Percentiles rank a stretch among this genome's conserved stretches.
Evolutionary conservation across 2,329 filamentous ascomycete species (phyloP).

Genomic region (Venturia pyrina): DNA sequence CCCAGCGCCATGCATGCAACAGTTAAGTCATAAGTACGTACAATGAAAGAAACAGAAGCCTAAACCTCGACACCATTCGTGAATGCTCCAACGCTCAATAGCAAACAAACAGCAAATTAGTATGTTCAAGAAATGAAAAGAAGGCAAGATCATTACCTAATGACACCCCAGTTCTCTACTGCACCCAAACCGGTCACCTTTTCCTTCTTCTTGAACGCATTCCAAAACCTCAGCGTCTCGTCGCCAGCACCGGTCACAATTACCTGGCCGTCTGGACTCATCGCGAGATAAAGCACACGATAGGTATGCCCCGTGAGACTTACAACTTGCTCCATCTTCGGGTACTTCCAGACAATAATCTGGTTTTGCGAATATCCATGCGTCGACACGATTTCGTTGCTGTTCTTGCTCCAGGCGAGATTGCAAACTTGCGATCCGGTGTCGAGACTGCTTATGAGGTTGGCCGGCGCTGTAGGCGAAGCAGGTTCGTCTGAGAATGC

Average conservation of each 20-base stretch:
- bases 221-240: conserved; percentile 94
- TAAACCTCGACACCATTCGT: background rate
- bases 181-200: background rate
- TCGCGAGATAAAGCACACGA: conserved; percentile 88
- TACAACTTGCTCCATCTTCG: conserved; percentile 92
- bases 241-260: conserved; percentile 95
- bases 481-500: conserved; percentile 19
- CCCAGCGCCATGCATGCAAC: background rate
- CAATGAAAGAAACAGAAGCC: background rate
- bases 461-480: conserved; percentile 27
- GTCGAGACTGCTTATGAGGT: conserved; percentile 68
- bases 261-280: conserved; percentile 90
- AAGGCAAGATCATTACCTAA: conserved; percentile 2
- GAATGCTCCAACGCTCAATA: background rate
- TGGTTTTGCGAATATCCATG: conserved; percentile 98
- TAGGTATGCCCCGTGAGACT: conserved; percentile 95
- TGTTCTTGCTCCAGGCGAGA: conserved; percentile 92
- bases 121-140: background rate
- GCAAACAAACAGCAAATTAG: background rate
- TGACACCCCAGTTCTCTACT: conserved; percentile 6
- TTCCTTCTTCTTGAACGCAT: conserved; percentile 64
- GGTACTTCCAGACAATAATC: conserved; percentile 99
- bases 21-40: background rate
- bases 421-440: conserved; percentile 99
- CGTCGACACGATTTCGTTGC: conserved; percentile 92